Conservation (phyloP, 148 eudicot genomes). For the Rheum nobile region DNA sequence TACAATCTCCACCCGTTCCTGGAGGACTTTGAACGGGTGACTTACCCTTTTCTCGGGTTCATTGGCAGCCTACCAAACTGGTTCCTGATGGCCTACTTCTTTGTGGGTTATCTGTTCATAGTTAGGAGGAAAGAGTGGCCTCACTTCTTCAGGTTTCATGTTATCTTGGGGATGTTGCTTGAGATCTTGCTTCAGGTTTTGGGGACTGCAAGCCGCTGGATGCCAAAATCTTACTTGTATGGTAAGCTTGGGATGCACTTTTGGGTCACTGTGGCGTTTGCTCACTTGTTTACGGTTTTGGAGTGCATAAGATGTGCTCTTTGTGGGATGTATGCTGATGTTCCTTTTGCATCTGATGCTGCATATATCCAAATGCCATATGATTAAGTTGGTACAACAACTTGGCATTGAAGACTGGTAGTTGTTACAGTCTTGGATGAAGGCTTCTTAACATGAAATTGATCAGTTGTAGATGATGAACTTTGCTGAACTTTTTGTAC, state of each 20-base stretch:
- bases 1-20: slow-evolving; percentile 58
- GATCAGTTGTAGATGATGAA: background rate
- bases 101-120: slow-evolving; percentile 45
- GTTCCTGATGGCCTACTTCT: slow-evolving; percentile 41
- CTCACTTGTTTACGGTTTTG: slow-evolving; percentile 35
- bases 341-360: slow-evolving; percentile 76
- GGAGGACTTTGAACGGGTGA: slow-evolving; percentile 42
- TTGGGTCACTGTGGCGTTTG: slow-evolving; percentile 54
- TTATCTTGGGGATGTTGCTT: slow-evolving; percentile 51
- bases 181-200: slow-evolving; percentile 51
- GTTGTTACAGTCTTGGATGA: background rate
- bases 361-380: slow-evolving; percentile 40
- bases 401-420: background rate
- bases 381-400: background rate
- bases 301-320: slow-evolving; percentile 55
- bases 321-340: slow-evolving; percentile 52
- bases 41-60: slow-evolving; percentile 41
- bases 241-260: slow-evolving; percentile 54
- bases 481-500: background rate
- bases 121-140: slow-evolving; percentile 78
- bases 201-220: slow-evolving; percentile 57
- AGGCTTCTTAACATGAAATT: background rate
- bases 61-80: slow-evolving; percentile 47
- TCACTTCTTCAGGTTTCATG: slow-evolving; percentile 73
- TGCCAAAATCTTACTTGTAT: slow-evolving; percentile 46